Conservation (phyloP, 2,329 filamentous ascomycete species). For the Dactylellina sp. region DNA sequence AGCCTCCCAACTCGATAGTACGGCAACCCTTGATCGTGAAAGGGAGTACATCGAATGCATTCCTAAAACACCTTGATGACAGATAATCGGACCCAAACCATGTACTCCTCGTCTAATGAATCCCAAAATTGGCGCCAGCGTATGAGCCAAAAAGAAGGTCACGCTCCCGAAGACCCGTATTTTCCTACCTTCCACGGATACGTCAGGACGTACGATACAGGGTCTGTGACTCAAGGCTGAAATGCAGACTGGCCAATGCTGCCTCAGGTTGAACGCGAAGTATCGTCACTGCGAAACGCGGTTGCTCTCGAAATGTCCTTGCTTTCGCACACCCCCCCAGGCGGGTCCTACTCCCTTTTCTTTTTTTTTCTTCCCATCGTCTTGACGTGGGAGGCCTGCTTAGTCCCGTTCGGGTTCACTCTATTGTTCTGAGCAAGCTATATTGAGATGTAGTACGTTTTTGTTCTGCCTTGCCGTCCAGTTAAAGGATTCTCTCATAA, state of each 20-base stretch:
- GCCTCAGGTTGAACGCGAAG: conserved; percentile 51
- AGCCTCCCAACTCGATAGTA: conserved; percentile 44
- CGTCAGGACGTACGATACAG: conserved; percentile 47
- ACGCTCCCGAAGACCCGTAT: conserved; percentile 47
- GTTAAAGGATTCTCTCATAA: conserved; percentile 52
- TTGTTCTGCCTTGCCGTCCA: conserved; percentile 53
- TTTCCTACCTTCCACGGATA: conserved; percentile 30
- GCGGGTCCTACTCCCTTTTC: conserved; percentile 29
- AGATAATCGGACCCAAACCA: conserved; percentile 54
- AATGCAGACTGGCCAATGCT: conserved; percentile 50
- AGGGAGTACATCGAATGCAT: conserved; percentile 23
- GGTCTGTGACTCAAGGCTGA: conserved; percentile 54
- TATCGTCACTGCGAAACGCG: conserved; percentile 53
- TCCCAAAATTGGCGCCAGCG: conserved; percentile 54
- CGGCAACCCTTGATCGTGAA: conserved; percentile 36
- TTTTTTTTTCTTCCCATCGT: conserved; percentile 25
- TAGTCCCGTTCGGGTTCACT: conserved; percentile 27
- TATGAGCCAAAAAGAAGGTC: conserved; percentile 55
- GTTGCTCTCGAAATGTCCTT: conserved; percentile 32
- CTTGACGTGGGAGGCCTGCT: conserved; percentile 44
- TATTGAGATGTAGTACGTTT: conserved; percentile 41
- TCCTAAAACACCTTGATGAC: conserved; percentile 56
- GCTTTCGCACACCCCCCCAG: conserved; percentile 38
- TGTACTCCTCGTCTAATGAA: conserved; percentile 53
- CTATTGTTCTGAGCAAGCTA: conserved; percentile 42